A percentile compares a stretch with the other conserved stretches of the same genome.
Conservation (phyloP, 805 yeast species). For the Metschnikowia picachoensis region DNA sequence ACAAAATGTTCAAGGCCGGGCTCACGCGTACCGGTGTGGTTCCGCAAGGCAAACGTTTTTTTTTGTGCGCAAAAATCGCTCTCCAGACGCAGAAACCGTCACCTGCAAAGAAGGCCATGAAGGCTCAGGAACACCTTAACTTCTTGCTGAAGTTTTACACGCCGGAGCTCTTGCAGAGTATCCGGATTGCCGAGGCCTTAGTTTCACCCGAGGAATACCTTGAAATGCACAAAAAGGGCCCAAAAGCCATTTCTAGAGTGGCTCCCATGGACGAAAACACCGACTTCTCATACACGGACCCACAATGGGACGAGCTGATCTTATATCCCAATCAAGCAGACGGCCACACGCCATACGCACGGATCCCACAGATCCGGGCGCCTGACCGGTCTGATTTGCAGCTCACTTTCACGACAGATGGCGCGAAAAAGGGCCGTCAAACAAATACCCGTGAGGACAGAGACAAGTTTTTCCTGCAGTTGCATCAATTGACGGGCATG, state of each 20-base stretch:
- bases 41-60: not conserved
- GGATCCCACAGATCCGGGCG: slow-evolving; percentile 51
- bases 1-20: slow-evolving; percentile 3
- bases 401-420: slow-evolving; percentile 26
- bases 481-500: slow-evolving; percentile 63
- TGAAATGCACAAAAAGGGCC: slow-evolving; percentile 31
- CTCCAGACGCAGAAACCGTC: not conserved
- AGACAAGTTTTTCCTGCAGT: slow-evolving; percentile 45
- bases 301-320: slow-evolving; percentile 68
- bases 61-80: not conserved
- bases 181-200: slow-evolving; percentile 72
- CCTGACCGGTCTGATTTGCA: slow-evolving; percentile 45
- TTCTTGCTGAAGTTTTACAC: slow-evolving; percentile 73
- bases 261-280: slow-evolving; percentile 63
- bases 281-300: slow-evolving; percentile 68
- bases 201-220: slow-evolving; percentile 63
- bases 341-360: slow-evolving; percentile 52
- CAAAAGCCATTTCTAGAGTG: slow-evolving; percentile 41
- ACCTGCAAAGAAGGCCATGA: not conserved
- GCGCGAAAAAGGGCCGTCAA: slow-evolving; percentile 13
- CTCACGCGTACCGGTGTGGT: slow-evolving; percentile 1
- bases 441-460: slow-evolving; percentile 5
- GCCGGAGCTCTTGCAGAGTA: slow-evolving; percentile 75
- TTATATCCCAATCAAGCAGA: slow-evolving; percentile 48
- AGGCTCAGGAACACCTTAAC: slow-evolving; percentile 44